phyloP scores from a whole-genome alignment of 176 grass and related monocot species.

The Calamus simplicifolius region DNA sequence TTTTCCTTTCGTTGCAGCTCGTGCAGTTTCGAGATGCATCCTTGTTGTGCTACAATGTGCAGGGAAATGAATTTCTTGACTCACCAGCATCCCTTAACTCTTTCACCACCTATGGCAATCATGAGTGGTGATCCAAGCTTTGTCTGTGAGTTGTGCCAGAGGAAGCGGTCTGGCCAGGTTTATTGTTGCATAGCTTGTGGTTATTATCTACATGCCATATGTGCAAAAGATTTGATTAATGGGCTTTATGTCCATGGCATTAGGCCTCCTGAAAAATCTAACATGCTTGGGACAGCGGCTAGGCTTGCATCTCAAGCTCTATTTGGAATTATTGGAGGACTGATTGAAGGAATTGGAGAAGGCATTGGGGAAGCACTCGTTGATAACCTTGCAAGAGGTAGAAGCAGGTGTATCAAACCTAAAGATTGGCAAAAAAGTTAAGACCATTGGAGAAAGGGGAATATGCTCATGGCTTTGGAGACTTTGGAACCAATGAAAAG shows the following conservation, averaged over 20 bases:
- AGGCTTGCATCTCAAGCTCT: constrained; percentile 50
- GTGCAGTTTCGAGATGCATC: constrained; percentile 84
- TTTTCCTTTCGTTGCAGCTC: constrained; percentile 57
- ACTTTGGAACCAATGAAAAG: too few species aligned
- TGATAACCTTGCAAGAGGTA: constrained; percentile 29
- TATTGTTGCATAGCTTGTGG: constrained; percentile 70
- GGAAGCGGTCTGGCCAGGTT: constrained; percentile 32
- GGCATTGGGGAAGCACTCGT: constrained; percentile 43
- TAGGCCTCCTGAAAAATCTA: constrained; percentile 42
- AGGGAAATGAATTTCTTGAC: constrained; percentile 41
- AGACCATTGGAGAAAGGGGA: too few species aligned
- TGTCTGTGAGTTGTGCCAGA: constrained; percentile 55
- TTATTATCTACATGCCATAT: constrained; percentile 61
- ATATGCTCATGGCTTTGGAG: too few species aligned
- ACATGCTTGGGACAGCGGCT: constrained; percentile 24
- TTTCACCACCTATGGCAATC: constrained; percentile 4
- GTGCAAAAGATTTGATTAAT: constrained; percentile 82
- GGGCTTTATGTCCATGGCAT: constrained; percentile 70
- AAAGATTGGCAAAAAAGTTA: not conserved
- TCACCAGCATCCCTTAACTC: constrained; percentile 51
- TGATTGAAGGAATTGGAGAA: constrained; percentile 50
- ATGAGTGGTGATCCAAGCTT: constrained; percentile 27
- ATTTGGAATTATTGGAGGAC: constrained; percentile 46
- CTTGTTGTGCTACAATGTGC: constrained; percentile 66
- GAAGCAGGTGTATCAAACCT: constrained; percentile 21